phyloP scores from a whole-genome alignment of 116 monocot genomes.

The Iris pallida region DNA sequence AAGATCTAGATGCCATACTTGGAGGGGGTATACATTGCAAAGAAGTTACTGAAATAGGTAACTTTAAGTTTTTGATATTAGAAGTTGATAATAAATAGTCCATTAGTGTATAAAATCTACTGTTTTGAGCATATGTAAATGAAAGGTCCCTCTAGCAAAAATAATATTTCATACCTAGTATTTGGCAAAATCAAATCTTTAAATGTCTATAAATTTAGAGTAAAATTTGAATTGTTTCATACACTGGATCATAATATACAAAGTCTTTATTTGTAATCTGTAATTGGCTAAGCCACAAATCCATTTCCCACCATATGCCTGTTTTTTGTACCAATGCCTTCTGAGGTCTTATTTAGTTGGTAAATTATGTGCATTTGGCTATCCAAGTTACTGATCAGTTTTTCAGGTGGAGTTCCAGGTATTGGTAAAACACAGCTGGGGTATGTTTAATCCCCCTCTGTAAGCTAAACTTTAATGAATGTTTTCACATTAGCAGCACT shows the following conservation, averaged over 20 bases:
- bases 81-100: too few species aligned
- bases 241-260: too few species aligned
- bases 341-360: not conserved
- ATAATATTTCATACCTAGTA: too few species aligned
- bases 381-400: conserved; percentile 9
- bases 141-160: too few species aligned
- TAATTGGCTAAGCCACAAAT: too few species aligned
- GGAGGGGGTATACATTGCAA: conserved; percentile 93
- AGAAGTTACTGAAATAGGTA: conserved; percentile 96
- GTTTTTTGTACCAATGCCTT: not conserved
- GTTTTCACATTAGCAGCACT: conserved; percentile 12
- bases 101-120: too few species aligned
- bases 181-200: too few species aligned
- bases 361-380: conserved; percentile 6
- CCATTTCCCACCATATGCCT: not conserved
- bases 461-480: conserved; percentile 5
- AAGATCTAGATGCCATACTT: conserved; percentile 74
- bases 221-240: too few species aligned
- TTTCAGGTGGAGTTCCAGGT: conserved; percentile 95
- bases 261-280: too few species aligned
- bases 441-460: conserved; percentile 36
- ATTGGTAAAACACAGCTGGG: conserved; percentile 97
- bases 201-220: too few species aligned
- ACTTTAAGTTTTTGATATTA: not conserved
- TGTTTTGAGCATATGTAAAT: too few species aligned